Base-by-base conservation (phyloP, 805 yeast species). In the Hanseniaspora thailandica region DNA sequence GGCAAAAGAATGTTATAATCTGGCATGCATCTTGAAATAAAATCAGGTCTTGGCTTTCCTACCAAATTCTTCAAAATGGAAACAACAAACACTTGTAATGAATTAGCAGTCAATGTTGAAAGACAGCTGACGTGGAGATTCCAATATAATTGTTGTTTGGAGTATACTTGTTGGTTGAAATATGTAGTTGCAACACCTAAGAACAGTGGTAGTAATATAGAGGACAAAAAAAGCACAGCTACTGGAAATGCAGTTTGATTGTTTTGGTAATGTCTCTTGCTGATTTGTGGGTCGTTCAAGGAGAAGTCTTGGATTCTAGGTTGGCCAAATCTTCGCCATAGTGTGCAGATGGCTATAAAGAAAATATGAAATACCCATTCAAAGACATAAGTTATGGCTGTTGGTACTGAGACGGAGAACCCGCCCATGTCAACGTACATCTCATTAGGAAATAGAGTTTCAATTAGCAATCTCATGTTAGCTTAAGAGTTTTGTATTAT, bases 381-480 rank as follows among this genome's bases (percentile, higher is more conserved):
- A 15, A 47, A 28, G 9, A 36, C 15, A 25, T 53, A 53, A n/a
- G 39, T 47, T 19, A 31, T 34, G 5, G 48, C 7, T 4, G 55
- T 53, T n/a, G 51, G 45, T 15, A 53, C 22, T 8, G 55, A 53
- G 1, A 53, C 38, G 9, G 52, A 28, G 28, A 15, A 31, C 15
- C 55, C 55, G 4, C 38, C 9, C 5, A 53, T 20, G n/a, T 40
- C 40, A 12, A 46, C 41, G 26, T 41, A 53, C 25, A 53, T 51
- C 6, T 53, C 55, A 31, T 45, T 47, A 19, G 43, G 34, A 20
- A 53, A 45, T 19, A 45, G 12, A 22, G 38, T 45, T 10, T 78
- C 55, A 34, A 66, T 63, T 9, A 45, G 38, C 12, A 28, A 3
- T 31, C n/a, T 30, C 47, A 45, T 45, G 7, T 31, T 10, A 22